These are phyloP conservation scores for Psilocybe azurescens DNA, from an alignment of 768 basidiomycete species.

Conservation along the genomic window DNA sequence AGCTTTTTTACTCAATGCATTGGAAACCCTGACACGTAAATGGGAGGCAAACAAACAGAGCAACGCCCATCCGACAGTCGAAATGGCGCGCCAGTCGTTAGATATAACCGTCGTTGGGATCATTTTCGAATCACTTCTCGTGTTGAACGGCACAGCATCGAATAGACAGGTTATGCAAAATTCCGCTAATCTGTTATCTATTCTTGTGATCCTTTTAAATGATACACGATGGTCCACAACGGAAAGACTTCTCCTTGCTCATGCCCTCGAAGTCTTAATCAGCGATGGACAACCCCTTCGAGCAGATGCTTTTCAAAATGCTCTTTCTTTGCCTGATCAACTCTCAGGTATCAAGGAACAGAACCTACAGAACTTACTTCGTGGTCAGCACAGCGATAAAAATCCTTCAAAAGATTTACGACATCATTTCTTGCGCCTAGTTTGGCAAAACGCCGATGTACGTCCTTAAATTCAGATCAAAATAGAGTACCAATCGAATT, in stretches of 20 bases:
- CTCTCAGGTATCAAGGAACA: slow-evolving; percentile 70
- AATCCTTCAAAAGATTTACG: slow-evolving; percentile 27
- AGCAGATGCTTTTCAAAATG: slow-evolving; percentile 39
- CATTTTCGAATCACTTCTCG: slow-evolving; percentile 69
- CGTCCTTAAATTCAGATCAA: slow-evolving; percentile 27
- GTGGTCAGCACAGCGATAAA: slow-evolving; percentile 27
- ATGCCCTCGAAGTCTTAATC: slow-evolving; percentile 70
- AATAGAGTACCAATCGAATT: neutral
- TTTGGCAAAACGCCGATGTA: slow-evolving; percentile 79
- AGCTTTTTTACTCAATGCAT: slow-evolving; percentile 61
- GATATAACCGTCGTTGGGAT: slow-evolving; percentile 74
- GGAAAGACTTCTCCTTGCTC: slow-evolving; percentile 70
- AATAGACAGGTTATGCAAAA: slow-evolving; percentile 68
- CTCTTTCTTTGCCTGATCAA: slow-evolving; percentile 49
- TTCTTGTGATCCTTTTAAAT: slow-evolving; percentile 43
- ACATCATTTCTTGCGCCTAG: slow-evolving; percentile 52
- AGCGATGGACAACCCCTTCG: slow-evolving; percentile 36
- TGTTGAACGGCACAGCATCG: slow-evolving; percentile 64
- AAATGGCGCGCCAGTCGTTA: slow-evolving; percentile 66
- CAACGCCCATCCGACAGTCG: slow-evolving; percentile 54
- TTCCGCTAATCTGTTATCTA: slow-evolving; percentile 55
- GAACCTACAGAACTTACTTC: slow-evolving; percentile 40
- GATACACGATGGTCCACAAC: slow-evolving; percentile 56
- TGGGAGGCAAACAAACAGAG: slow-evolving; percentile 46
- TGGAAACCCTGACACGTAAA: slow-evolving; percentile 55